Evolutionary conservation across 2,329 filamentous ascomycete species (phyloP).

Genomic region (Diaporthe australafricana): DNA sequence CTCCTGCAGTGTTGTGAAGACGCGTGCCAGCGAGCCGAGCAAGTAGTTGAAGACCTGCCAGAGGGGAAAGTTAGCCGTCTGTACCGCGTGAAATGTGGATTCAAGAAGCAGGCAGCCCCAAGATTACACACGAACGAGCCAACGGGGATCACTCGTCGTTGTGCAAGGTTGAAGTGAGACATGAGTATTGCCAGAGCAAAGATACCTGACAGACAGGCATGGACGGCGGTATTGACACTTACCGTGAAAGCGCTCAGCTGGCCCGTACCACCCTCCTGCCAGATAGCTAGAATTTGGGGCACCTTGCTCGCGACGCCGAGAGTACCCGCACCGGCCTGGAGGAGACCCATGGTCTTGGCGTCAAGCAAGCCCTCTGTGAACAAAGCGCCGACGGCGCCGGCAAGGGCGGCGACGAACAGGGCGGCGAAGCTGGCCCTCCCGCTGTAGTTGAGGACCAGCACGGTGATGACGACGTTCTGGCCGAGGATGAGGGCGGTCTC

Average conservation of each 20-base stretch:
- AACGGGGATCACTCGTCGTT: no score
- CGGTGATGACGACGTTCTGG: constrained; percentile 91
- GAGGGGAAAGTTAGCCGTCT: constrained; percentile 32
- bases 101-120: not conserved
- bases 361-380: constrained; percentile 75
- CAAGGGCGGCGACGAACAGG: constrained; percentile 82
- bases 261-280: constrained; percentile 86
- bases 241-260: constrained; percentile 97
- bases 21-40: constrained; percentile 88
- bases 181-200: no score
- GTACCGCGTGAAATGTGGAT: not conserved
- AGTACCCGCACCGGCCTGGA: constrained; percentile 87
- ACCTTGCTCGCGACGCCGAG: constrained; percentile 91
- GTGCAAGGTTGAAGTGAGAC: no score
- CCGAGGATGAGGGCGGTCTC: constrained; percentile 92
- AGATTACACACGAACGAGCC: no score
- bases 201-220: no score
- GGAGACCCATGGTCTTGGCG: constrained; percentile 74
- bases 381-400: constrained; percentile 75
- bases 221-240: constrained; percentile 52
- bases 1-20: constrained; percentile 98
- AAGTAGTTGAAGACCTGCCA: constrained; percentile 98
- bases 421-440: constrained; percentile 76
- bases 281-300: constrained; percentile 91
- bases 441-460: constrained; percentile 87